Percentiles rank a stretch among this genome's conserved stretches.
These are phyloP conservation scores for Phtheirospermum japonicum DNA, from an alignment of 257 asterid genomes.

Conservation along the genomic window DNA sequence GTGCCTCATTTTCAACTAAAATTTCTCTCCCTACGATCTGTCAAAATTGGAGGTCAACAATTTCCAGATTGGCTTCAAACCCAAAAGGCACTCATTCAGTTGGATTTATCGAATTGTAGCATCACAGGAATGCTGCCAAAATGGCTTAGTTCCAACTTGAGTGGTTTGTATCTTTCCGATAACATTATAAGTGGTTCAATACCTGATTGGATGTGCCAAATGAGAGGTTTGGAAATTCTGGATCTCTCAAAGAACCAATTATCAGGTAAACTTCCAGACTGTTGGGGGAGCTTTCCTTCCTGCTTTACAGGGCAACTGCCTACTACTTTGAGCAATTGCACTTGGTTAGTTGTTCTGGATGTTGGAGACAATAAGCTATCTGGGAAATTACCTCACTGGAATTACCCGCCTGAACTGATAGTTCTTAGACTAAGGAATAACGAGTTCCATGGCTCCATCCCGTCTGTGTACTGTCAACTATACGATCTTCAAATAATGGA, in stretches of 20 bases:
- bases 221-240: not conserved
- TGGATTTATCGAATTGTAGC: not conserved
- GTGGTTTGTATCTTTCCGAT: too few species aligned
- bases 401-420: not conserved
- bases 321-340: too few species aligned
- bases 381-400: conserved; percentile 1
- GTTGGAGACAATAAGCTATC: not conserved
- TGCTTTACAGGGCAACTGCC: too few species aligned
- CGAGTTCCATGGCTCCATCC: not conserved
- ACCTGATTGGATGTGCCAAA: not conserved
- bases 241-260: conserved; percentile 13
- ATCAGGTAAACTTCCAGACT: conserved; percentile 6
- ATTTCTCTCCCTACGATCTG: too few species aligned
- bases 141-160: not conserved
- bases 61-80: conserved; percentile 11
- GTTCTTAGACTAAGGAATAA: conserved; percentile 1
- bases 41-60: conserved; percentile 8
- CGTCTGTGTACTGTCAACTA: not conserved
- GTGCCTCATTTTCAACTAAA: too few species aligned
- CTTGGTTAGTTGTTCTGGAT: too few species aligned
- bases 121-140: conserved; percentile 1
- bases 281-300: not conserved
- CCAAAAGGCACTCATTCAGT: not conserved
- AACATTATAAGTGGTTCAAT: not conserved
- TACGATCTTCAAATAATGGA: conserved; percentile 7